A percentile compares a stretch with the other conserved stretches of the same genome.
phyloP scores from a whole-genome alignment of 2,329 filamentous ascomycete genomes.

The Monilinia fructigena region DNA sequence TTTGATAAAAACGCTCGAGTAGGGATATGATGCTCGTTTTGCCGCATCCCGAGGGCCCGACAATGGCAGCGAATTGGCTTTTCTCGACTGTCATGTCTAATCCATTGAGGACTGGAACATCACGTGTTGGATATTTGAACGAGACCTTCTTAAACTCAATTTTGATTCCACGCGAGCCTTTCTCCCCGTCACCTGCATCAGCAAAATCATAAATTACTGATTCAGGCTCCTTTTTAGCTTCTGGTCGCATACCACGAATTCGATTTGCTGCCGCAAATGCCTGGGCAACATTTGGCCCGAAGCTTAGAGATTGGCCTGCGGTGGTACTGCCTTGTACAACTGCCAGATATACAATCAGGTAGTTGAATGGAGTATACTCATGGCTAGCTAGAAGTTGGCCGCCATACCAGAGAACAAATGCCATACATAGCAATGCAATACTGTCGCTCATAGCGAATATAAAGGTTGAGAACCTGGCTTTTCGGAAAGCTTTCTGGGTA shows the following conservation, averaged over 20 bases:
- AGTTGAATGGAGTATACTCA: slow-evolving; percentile 47
- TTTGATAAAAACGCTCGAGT: slow-evolving; percentile 69
- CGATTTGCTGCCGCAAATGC: slow-evolving; percentile 59
- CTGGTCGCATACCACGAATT: slow-evolving; percentile 47
- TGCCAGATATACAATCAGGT: slow-evolving; percentile 55
- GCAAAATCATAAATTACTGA: slow-evolving; percentile 21
- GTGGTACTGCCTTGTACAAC: slow-evolving; percentile 53
- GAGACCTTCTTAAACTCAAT: slow-evolving; percentile 57
- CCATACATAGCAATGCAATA: slow-evolving; percentile 56
- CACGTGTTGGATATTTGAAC: slow-evolving; percentile 60
- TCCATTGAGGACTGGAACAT: slow-evolving; percentile 56
- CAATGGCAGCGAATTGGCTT: slow-evolving; percentile 68
- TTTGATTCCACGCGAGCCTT: slow-evolving; percentile 45
- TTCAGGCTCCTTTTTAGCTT: slow-evolving; percentile 11
- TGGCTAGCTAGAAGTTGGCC: slow-evolving; percentile 20
- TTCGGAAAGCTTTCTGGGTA: slow-evolving; percentile 48
- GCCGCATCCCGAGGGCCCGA: slow-evolving; percentile 59
- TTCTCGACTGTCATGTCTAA: slow-evolving; percentile 59
- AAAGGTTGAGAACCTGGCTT: slow-evolving; percentile 49
- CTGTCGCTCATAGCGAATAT: slow-evolving; percentile 56
- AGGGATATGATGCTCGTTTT: slow-evolving; percentile 59
- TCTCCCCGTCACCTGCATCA: slow-evolving; percentile 34
- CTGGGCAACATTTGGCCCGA: slow-evolving; percentile 56
- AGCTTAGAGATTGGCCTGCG: slow-evolving; percentile 53
- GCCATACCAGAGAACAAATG: slow-evolving; percentile 53